These are phyloP conservation scores for Solanum virginianum DNA, from an alignment of 257 asterid genomes.

Conservation along the genomic window DNA sequence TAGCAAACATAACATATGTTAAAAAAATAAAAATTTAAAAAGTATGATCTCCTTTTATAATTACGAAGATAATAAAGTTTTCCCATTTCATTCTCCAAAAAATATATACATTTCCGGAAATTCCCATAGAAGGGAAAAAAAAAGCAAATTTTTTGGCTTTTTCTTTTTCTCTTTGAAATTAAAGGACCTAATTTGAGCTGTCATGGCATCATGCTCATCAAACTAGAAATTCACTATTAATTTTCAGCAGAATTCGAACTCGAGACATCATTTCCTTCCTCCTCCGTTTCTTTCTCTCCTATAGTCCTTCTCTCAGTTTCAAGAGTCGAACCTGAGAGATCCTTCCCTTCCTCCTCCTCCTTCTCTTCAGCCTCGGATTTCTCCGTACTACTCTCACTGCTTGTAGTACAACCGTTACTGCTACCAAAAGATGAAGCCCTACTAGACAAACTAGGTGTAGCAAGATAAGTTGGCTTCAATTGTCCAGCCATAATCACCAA, in stretches of 20 bases:
- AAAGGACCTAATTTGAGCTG: background rate
- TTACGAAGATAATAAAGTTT: background rate
- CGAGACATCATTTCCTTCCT: background rate
- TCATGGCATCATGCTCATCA: background rate
- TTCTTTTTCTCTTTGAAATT: background rate
- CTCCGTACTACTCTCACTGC: constrained; percentile 6
- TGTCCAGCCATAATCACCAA: constrained; percentile 92
- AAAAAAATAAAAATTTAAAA: background rate
- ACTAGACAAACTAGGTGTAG: constrained; percentile 58
- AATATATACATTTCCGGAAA: constrained; percentile 38
- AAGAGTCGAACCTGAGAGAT: background rate
- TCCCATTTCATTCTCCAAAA: constrained; percentile 20
- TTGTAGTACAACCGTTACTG: constrained; percentile 9
- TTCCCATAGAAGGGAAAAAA: background rate
- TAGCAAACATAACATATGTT: background rate
- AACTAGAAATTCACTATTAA: background rate
- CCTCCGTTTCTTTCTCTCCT: background rate
- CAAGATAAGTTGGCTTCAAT: constrained; percentile 66
- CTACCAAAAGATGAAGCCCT: constrained; percentile 66
- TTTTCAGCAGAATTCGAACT: background rate
- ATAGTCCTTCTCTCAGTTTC: background rate
- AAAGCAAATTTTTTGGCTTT: too few species aligned
- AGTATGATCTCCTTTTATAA: background rate
- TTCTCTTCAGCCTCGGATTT: constrained; percentile 10
- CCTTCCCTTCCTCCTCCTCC: background rate